Evolutionary conservation across 768 basidiomycete species (phyloP), one percentile per base, ranked within the genome.

Genomic region (Suillus occidentalis): DNA sequence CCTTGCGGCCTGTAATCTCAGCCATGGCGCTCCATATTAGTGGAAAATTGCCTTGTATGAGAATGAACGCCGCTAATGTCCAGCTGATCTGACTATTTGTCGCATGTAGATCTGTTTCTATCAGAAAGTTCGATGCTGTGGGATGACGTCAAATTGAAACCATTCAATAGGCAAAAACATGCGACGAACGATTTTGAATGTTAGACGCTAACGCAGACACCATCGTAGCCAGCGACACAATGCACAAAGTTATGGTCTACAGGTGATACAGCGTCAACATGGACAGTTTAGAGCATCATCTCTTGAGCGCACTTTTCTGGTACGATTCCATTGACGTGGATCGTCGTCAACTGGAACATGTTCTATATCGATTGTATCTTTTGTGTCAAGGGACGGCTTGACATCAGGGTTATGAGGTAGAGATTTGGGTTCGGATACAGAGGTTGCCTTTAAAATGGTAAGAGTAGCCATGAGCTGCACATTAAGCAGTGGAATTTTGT

Each of bases 1-100:
- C 87, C 80, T 87, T 92, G 61, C 92, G 80, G 9, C 92, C 92
- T 70, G 86, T 87, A 39, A 94, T 84, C 75, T 94, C 92, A 63
- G 88, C 89, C 31, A 89, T 76, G 0, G 86, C 83, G 62, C 82
- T 84, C 91, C 92, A 92, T 4, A 89, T 42, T 13, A 91, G 69
- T 0, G 92, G 92, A 61, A 87, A 75, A 13, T 78, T 73, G 3
- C 92, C 92, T 73, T 94, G 92, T 13, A 91, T 69, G 3, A 88
- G 76, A 64, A 92, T 90, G 73, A 91, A 94, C n/a, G 89, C 66
- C 0, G 90, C 88, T 16, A 93, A 77, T 65, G 84, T 85, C 74
- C 87, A 80, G 66, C 90, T 88, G 64, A 94, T 87, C 67, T 90
- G 82, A 13, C 81, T 74, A 58, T 81, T 78, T 0, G 85, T 85